Conservation (phyloP, 345 rosid genomes). For the Citrus reticulata region DNA sequence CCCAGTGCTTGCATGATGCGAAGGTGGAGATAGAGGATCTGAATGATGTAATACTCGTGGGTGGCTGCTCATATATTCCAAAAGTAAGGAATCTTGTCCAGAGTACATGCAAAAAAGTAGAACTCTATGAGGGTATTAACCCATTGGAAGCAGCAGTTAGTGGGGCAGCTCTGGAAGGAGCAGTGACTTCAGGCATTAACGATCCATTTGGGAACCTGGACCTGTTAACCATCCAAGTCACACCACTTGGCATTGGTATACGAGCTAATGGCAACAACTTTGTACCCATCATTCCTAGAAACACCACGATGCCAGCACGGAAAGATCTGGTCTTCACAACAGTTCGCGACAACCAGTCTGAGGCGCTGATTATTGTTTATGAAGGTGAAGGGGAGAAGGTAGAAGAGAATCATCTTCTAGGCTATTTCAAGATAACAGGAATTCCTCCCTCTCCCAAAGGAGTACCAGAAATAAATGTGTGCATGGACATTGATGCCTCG, state of each 20-base stretch:
- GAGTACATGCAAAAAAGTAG: conserved; percentile 48
- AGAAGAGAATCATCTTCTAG: conserved; percentile 74
- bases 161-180: conserved; percentile 91
- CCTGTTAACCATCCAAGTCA: conserved; percentile 75
- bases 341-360: conserved; percentile 60
- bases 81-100: conserved; percentile 43
- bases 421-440: conserved; percentile 75
- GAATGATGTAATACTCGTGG: conserved; percentile 69
- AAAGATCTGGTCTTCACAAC: conserved; percentile 69
- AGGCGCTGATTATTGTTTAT: conserved; percentile 62
- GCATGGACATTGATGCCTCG: conserved; percentile 85
- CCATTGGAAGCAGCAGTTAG: conserved; percentile 75
- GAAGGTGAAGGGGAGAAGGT: conserved; percentile 77
- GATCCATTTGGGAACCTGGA: conserved; percentile 86
- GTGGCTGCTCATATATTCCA: conserved; percentile 79
- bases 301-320: conserved; percentile 76
- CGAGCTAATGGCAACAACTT: conserved; percentile 54
- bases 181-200: conserved; percentile 74
- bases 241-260: conserved; percentile 67
- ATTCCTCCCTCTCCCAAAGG: conserved; percentile 72
- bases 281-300: conserved; percentile 59
- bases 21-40: conserved; percentile 53
- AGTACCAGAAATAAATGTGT: conserved; percentile 77
- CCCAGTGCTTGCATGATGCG: conserved; percentile 68
- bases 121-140: conserved; percentile 51